phyloP scores from a whole-genome alignment of 768 basidiomycete species.

The Suillus occidentalis region DNA sequence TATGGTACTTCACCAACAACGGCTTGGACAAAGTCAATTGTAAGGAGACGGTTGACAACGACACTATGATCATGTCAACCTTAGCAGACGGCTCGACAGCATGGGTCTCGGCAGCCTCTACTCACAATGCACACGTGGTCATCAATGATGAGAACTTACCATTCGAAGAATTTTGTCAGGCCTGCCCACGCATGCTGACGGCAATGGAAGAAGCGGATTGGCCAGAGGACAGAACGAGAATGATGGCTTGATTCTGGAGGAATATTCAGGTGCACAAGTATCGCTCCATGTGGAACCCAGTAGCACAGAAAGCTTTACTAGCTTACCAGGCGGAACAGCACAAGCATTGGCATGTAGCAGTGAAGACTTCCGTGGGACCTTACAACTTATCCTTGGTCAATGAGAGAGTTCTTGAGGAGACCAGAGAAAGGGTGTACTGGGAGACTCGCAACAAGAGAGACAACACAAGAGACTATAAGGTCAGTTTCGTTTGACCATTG shows the following conservation, averaged over 20 bases:
- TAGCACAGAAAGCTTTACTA: neutral
- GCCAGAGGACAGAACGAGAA: neutral
- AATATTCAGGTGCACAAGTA: neutral
- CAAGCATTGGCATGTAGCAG: neutral
- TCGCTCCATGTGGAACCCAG: neutral
- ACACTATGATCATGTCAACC: too few species aligned
- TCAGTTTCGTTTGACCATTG: neutral
- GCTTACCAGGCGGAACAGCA: neutral
- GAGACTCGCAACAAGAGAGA: neutral
- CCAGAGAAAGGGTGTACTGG: neutral
- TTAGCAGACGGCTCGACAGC: neutral
- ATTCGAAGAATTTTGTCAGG: neutral
- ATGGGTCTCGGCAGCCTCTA: neutral
- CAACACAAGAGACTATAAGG: neutral
- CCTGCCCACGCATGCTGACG: neutral
- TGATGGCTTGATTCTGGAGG: neutral
- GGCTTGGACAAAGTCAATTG: too few species aligned
- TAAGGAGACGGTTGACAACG: too few species aligned
- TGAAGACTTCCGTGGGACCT: neutral
- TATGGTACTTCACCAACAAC: too few species aligned
- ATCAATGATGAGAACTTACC: neutral
- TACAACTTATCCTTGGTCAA: neutral
- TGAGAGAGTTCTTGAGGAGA: neutral
- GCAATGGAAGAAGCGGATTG: neutral
- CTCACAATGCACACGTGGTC: neutral